phyloP scores from a whole-genome alignment of 768 basidiomycete species.

The Auriscalpium microsporum region DNA sequence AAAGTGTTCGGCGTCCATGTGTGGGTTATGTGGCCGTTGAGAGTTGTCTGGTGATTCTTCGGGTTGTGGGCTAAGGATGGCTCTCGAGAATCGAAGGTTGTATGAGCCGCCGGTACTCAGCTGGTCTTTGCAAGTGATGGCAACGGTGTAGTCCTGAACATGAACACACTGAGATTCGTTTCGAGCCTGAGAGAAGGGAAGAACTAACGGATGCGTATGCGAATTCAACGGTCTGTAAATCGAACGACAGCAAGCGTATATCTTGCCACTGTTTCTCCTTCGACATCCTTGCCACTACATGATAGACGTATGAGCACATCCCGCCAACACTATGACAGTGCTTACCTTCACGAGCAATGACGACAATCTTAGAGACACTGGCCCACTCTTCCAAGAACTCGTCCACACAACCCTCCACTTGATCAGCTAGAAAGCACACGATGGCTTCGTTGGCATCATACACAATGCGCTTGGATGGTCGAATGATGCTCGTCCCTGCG shows the following conservation, averaged over 20 bases:
- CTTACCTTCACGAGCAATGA: constrained; percentile 82
- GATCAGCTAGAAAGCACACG: constrained; percentile 80
- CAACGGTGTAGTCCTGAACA: constrained; percentile 62
- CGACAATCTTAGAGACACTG: constrained; percentile 86
- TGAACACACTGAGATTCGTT: background rate
- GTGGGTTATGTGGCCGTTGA: constrained; percentile 51
- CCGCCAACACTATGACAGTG: background rate
- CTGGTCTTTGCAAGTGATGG: constrained; percentile 73
- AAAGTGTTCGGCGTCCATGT: constrained; percentile 70
- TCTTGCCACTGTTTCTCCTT: constrained; percentile 63
- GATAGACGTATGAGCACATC: background rate
- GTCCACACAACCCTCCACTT: constrained; percentile 82
- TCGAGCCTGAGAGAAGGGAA: background rate
- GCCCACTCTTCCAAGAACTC: constrained; percentile 93
- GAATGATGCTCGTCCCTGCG: constrained; percentile 52
- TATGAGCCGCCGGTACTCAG: constrained; percentile 65
- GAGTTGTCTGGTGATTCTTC: constrained; percentile 16
- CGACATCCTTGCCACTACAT: constrained; percentile 73
- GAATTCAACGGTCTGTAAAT: constrained; percentile 88
- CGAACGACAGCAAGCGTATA: constrained; percentile 80
- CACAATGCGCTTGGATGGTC: constrained; percentile 82
- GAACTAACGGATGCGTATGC: constrained; percentile 55
- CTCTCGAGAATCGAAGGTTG: constrained; percentile 62
- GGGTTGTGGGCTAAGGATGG: constrained; percentile 1
- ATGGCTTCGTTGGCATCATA: constrained; percentile 86